Evolutionary conservation across 495 filamentous ascomycete genomes (phyloP).

Genomic region (Glonium stellatum): DNA sequence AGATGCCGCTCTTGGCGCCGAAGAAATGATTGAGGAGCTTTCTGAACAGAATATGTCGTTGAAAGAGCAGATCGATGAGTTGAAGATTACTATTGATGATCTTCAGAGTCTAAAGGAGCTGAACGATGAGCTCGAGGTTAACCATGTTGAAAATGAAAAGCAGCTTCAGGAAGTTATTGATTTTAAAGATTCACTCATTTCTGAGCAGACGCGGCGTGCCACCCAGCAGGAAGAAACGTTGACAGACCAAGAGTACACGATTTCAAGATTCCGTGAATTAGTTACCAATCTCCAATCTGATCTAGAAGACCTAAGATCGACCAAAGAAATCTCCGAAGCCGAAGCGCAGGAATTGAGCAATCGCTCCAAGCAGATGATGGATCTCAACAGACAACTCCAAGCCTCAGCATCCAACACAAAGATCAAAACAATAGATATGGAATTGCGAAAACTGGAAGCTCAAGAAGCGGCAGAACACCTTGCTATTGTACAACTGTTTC

Average conservation of each 20-base stretch:
- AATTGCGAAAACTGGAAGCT: slow-evolving; percentile 78
- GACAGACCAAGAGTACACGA: slow-evolving; percentile 82
- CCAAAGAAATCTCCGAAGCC: slow-evolving; percentile 82
- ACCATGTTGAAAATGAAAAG: slow-evolving; percentile 85
- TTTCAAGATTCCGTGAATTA: slow-evolving; percentile 79
- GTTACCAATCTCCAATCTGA: slow-evolving; percentile 80
- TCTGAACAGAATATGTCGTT: slow-evolving; percentile 76
- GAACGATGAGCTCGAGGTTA: slow-evolving; percentile 87
- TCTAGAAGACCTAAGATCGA: slow-evolving; percentile 83
- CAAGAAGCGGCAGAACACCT: slow-evolving; percentile 86
- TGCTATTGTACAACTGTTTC: slow-evolving; percentile 76
- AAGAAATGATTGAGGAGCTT: slow-evolving; percentile 89
- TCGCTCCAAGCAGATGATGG: slow-evolving; percentile 87
- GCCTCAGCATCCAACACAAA: slow-evolving; percentile 82
- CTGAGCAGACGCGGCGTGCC: slow-evolving; percentile 62
- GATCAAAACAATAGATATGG: slow-evolving; percentile 86
- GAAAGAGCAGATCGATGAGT: slow-evolving; percentile 73
- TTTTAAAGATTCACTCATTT: slow-evolving; percentile 66
- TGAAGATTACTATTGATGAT: slow-evolving; percentile 73
- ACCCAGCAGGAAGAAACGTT: slow-evolving; percentile 64
- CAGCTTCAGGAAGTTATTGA: slow-evolving; percentile 92
- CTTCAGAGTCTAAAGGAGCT: slow-evolving; percentile 83
- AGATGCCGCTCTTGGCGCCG: slow-evolving; percentile 76
- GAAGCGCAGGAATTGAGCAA: slow-evolving; percentile 81
- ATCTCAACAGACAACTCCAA: slow-evolving; percentile 90